Conservation (phyloP, 2,329 filamentous ascomycete genomes). For the Cryphonectria radicalis region DNA sequence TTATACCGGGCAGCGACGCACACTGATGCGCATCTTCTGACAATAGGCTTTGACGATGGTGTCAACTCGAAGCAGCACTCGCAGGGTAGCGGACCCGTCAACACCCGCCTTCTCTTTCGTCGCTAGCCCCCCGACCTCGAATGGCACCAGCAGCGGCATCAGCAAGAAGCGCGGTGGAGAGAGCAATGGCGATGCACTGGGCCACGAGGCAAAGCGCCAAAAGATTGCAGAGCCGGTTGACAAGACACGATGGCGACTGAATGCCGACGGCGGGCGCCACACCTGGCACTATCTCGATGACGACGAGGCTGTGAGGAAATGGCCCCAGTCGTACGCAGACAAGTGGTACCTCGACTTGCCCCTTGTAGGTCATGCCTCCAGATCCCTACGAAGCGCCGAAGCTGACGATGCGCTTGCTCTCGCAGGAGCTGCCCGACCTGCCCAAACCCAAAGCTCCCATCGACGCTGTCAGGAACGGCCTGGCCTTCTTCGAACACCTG, state of each 20-base stretch:
- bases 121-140: slow-evolving; percentile 21
- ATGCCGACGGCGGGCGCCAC: slow-evolving; percentile 81
- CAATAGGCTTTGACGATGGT: slow-evolving; percentile 28
- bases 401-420: slow-evolving; percentile 6
- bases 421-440: slow-evolving; percentile 74
- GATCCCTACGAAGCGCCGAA: neutral
- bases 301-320: slow-evolving; percentile 68
- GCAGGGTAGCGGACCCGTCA: slow-evolving; percentile 8
- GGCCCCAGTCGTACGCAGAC: slow-evolving; percentile 89
- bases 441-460: slow-evolving; percentile 72
- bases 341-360: slow-evolving; percentile 85
- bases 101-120: neutral
- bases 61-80: slow-evolving; percentile 31
- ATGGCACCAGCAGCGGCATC: slow-evolving; percentile 32
- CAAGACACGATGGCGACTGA: slow-evolving; percentile 79
- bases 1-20: neutral
- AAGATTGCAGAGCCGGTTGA: slow-evolving; percentile 70
- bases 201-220: slow-evolving; percentile 46
- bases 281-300: slow-evolving; percentile 93
- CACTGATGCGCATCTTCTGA: neutral
- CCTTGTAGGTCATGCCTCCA: slow-evolving; percentile 57
- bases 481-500: slow-evolving; percentile 86
- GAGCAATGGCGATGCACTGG: slow-evolving; percentile 36
- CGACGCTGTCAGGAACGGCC: slow-evolving; percentile 78
- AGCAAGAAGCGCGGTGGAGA: slow-evolving; percentile 50